A percentile compares a stretch with the other conserved stretches of the same genome.
phyloP scores from a whole-genome alignment of 495 filamentous ascomycete species.

The Pseudomonodictys pantanalensis region DNA sequence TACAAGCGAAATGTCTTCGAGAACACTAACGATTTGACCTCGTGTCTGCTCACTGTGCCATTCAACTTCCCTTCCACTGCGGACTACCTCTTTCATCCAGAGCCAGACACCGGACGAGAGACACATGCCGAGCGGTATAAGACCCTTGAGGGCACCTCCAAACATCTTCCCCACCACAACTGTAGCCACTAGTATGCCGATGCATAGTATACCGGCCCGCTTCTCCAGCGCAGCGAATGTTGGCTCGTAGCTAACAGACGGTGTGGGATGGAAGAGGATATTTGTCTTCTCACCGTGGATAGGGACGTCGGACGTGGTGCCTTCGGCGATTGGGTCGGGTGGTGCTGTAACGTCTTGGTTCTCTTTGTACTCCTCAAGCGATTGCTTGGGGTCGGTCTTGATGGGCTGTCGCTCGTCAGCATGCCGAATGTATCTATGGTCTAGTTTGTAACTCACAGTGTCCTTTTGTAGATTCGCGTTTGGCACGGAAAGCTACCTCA shows the following conservation, averaged over 20 bases:
- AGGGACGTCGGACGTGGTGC: slow-evolving; percentile 85
- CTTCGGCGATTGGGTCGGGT: slow-evolving; percentile 75
- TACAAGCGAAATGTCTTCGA: not conserved
- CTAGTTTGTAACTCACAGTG: slow-evolving; percentile 49
- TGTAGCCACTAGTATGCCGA: slow-evolving; percentile 66
- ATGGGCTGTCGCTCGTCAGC: slow-evolving; percentile 48
- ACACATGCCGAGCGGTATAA: slow-evolving; percentile 67
- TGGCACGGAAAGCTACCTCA: slow-evolving; percentile 67
- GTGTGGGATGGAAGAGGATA: slow-evolving; percentile 91
- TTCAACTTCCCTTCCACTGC: slow-evolving; percentile 76
- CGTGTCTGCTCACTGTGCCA: slow-evolving; percentile 84
- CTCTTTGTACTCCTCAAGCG: slow-evolving; percentile 70
- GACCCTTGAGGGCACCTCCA: slow-evolving; percentile 69
- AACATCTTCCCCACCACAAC: slow-evolving; percentile 75
- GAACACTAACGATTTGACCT: slow-evolving; percentile 68
- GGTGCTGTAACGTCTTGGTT: slow-evolving; percentile 89
- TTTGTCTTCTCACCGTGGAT: slow-evolving; percentile 96
- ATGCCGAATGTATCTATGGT: not conserved
- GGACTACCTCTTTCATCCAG: slow-evolving; percentile 83
- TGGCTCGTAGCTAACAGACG: slow-evolving; percentile 77
- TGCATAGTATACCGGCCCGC: slow-evolving; percentile 63
- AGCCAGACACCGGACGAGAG: slow-evolving; percentile 74
- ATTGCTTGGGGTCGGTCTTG: slow-evolving; percentile 60
- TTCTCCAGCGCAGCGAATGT: slow-evolving; percentile 77
- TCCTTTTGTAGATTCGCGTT: slow-evolving; percentile 82